phyloP scores from a whole-genome alignment of 129 eudicot species.

The Helianthus tuberosus region DNA sequence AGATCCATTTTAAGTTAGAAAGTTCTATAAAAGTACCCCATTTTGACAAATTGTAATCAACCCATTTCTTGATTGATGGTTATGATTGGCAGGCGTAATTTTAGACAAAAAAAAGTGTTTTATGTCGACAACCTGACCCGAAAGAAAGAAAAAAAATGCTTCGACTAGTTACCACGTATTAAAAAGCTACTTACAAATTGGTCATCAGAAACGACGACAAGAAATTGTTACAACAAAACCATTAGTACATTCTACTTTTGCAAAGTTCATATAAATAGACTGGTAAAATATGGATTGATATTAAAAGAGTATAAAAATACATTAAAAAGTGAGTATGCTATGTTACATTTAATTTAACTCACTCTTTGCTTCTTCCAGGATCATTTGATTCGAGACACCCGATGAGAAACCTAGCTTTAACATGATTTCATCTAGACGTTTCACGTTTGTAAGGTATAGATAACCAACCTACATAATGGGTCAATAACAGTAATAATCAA shows the following conservation, averaged over 20 bases:
- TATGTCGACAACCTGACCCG: background rate
- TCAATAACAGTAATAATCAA: background rate
- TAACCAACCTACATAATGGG: conserved; percentile 68
- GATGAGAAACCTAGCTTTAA: conserved; percentile 72
- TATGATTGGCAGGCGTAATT: background rate
- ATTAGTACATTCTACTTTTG: conserved; percentile 2
- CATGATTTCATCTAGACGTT: conserved; percentile 87
- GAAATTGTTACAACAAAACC: conserved; percentile 2
- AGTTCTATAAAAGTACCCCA: background rate
- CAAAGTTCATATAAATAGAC: conserved; percentile 8
- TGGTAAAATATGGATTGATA: conserved; percentile 5
- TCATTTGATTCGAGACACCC: conserved; percentile 50
- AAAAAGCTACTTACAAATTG: background rate
- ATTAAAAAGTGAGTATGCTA: conserved; percentile 6
- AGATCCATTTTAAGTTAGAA: background rate
- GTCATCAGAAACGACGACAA: background rate
- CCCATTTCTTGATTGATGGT: background rate
- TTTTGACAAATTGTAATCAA: background rate
- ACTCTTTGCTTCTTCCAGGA: conserved; percentile 41
- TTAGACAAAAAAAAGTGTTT: background rate
- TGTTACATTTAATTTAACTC: conserved; percentile 18
- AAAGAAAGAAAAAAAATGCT: background rate
- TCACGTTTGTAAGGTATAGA: conserved; percentile 75
- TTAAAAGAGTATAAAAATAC: background rate
- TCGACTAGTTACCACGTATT: background rate